A percentile compares a stretch with the other conserved stretches of the same genome.
phyloP scores from a whole-genome alignment of 371 early-diverging fungal genomes.

The Rhizopus delemar region DNA sequence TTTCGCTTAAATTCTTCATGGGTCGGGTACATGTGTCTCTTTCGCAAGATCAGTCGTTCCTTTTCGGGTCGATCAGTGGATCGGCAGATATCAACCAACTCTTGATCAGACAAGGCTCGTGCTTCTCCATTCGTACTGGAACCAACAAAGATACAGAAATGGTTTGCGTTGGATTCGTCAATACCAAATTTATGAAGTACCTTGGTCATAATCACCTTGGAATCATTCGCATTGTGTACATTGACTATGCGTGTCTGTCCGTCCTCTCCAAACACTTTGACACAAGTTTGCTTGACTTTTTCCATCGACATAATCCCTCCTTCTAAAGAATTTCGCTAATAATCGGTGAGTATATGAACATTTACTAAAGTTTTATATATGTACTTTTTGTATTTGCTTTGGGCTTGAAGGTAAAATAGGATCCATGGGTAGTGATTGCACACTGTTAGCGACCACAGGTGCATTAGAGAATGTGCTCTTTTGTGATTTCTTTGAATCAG shows the following conservation, averaged over 20 bases:
- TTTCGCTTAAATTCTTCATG: conserved; percentile 63
- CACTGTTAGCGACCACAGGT: conserved; percentile 6
- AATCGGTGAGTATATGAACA: not conserved
- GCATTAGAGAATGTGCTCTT: conserved; percentile 13
- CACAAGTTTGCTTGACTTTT: conserved; percentile 66
- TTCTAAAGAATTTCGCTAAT: conserved; percentile 44
- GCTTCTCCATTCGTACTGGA: conserved; percentile 67
- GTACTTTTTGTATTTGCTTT: conserved; percentile 38
- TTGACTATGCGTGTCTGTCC: conserved; percentile 68
- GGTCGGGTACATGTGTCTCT: conserved; percentile 67
- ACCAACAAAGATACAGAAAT: conserved; percentile 65
- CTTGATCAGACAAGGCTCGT: conserved; percentile 68
- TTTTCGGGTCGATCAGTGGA: conserved; percentile 68
- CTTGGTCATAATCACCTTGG: conserved; percentile 58
- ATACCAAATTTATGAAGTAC: conserved; percentile 72
- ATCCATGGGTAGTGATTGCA: not conserved
- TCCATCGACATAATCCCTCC: conserved; percentile 69
- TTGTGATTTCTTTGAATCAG: conserved; percentile 49
- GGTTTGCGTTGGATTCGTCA: conserved; percentile 55
- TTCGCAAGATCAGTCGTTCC: conserved; percentile 74
- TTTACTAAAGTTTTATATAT: not conserved
- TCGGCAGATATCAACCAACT: conserved; percentile 71
- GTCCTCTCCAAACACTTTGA: conserved; percentile 71
- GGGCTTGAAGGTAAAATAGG: conserved; percentile 35
- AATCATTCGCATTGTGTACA: conserved; percentile 58